Base-by-base conservation (phyloP, 805 yeast genomes). In the Candida michaelii region DNA sequence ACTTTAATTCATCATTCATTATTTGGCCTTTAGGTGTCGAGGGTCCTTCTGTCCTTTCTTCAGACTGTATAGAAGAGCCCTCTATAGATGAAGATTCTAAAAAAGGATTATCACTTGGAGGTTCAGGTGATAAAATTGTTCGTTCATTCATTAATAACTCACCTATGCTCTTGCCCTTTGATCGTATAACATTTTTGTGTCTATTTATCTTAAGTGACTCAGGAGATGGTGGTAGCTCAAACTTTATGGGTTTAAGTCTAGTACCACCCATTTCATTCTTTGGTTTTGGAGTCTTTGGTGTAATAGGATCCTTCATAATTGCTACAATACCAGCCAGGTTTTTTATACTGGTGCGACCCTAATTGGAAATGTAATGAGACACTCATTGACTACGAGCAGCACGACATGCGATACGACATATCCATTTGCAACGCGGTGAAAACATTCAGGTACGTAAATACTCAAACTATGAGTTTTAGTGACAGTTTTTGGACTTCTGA, bases 401-500 rank as follows among this genome's bases (percentile, higher is more conserved):
- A n/a, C n/a, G n/a, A n/a, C n/a, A n/a, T n/a, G n/a, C n/a, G n/a
- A n/a, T n/a, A 34, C 37, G 25, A 7, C n/a, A 18, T 21, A 13
- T n/a, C 16, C n/a, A 12, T 10, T 16, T 30, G 21, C 33, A 30
- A 30, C 33, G 33, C 33, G 33, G 29, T 5, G 11, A n/a, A 7
- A 12, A 25, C n/a, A 25, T 25, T 12, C 29, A 7, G 29, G 29
- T 25, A 25, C 29, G 29, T 25, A 8, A 21, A 21, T 21, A 21
- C 23, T 6, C 8, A 6, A 21, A 5, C 23, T 19, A 70, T 70
- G 75, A 77, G 87, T 15, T 84, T 85, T 64, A 80, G 87, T 4
- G 88, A 83, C 51, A 78, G 82, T 52, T 85, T 85, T 63, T 85
- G 95, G 95, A 73, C 89, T 6, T 69, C 69, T 21, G 90, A 84